Conservation (phyloP, 306 rosid genomes). For the Corylus americana region DNA sequence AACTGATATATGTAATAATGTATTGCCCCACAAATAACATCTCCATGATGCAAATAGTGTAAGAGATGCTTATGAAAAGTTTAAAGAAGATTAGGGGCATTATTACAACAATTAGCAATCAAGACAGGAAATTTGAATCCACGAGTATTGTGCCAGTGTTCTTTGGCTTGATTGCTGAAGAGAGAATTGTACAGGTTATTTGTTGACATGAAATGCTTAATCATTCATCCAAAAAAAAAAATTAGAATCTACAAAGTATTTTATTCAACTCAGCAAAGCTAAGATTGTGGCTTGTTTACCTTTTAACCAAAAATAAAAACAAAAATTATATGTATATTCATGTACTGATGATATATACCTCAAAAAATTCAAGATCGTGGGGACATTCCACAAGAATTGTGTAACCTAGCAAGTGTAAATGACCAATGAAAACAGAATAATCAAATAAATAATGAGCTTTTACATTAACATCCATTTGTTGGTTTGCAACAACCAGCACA, state of each 20-base stretch:
- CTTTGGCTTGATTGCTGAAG: too few relatives aligned
- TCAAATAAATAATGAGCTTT: neutral
- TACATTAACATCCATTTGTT: neutral
- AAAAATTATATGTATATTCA: neutral
- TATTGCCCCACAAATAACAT: neutral
- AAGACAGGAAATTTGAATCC: constrained; percentile 1
- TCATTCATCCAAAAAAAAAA: too few relatives aligned
- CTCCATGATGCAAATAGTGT: neutral
- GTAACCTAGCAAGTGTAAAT: neutral
- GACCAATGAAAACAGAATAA: neutral
- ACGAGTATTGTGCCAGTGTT: neutral
- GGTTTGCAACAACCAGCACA: constrained; percentile 14
- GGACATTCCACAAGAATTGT: neutral
- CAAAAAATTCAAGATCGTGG: neutral
- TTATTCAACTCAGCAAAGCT: neutral
- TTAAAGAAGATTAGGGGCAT: neutral
- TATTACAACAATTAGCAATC: neutral
- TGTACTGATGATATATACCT: neutral
- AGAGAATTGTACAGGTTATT: too few relatives aligned
- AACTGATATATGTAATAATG: neutral
- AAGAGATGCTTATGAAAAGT: neutral
- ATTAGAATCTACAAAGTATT: neutral
- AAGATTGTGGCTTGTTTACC: neutral
- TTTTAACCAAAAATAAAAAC: neutral
- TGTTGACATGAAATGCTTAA: too few relatives aligned